phyloP scores from a whole-genome alignment of 1,139 yeast genomes.

The Torulaspora globosa region DNA sequence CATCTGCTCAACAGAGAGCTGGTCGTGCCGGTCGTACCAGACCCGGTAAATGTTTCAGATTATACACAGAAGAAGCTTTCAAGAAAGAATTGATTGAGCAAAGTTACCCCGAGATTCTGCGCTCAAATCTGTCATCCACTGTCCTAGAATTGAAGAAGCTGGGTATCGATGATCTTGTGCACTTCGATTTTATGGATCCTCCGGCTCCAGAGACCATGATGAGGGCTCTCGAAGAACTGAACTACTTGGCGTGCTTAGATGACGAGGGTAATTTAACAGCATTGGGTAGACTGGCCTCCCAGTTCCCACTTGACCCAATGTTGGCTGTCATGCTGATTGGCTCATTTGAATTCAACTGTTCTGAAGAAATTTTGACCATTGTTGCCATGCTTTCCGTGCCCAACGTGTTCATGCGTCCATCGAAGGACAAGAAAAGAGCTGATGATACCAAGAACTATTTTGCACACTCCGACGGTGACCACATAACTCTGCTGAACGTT shows the following conservation, averaged over 20 bases:
- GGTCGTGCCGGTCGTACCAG: slow-evolving; percentile 99
- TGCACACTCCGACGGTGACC: slow-evolving; percentile 96
- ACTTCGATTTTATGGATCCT: slow-evolving; percentile 98
- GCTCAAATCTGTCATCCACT: slow-evolving; percentile 87
- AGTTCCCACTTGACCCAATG: slow-evolving; percentile 95
- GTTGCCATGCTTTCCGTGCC: slow-evolving; percentile 93
- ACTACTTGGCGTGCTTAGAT: slow-evolving; percentile 81
- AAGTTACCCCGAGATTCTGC: slow-evolving; percentile 89
- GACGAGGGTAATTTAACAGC: slow-evolving; percentile 90
- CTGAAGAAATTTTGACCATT: slow-evolving; percentile 82
- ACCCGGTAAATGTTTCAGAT: slow-evolving; percentile 95
- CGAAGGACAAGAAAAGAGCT: slow-evolving; percentile 80
- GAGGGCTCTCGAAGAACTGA: slow-evolving; percentile 95
- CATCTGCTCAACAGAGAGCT: slow-evolving; percentile 96
- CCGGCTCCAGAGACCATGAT: slow-evolving; percentile 99
- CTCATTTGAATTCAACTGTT: slow-evolving; percentile 78
- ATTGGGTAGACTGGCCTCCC: slow-evolving; percentile 83
- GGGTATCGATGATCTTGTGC: slow-evolving; percentile 93
- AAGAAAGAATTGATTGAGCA: slow-evolving; percentile 91
- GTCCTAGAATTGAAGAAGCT: slow-evolving; percentile 89
- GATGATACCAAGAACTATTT: slow-evolving; percentile 86
- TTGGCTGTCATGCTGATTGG: slow-evolving; percentile 89
- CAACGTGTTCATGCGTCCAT: slow-evolving; percentile 90
- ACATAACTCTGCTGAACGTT: slow-evolving; percentile 82
- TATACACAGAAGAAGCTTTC: slow-evolving; percentile 95